These are phyloP conservation scores for Pleomassaria siparia DNA, from an alignment of 2,329 filamentous ascomycete genomes.

Conservation along the genomic window DNA sequence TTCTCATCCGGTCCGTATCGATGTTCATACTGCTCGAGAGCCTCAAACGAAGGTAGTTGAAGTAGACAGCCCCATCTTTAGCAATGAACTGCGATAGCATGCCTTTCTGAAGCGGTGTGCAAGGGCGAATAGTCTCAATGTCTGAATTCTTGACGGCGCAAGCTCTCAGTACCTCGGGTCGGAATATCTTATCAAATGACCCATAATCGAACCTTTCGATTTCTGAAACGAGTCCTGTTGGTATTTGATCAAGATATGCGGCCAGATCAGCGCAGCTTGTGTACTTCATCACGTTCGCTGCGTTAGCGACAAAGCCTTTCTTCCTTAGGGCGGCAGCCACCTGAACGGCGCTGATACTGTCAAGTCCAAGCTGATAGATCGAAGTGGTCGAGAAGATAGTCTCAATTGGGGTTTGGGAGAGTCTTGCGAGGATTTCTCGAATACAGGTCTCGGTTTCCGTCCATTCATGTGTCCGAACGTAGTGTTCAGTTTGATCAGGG, in stretches of 20 bases:
- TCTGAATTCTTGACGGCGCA: conserved; percentile 32
- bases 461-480: conserved; percentile 45
- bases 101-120: conserved; percentile 76
- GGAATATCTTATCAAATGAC: conserved; percentile 53
- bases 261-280: conserved; percentile 40
- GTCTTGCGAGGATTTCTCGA: conserved; percentile 57
- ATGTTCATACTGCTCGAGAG: conserved; percentile 49
- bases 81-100: conserved; percentile 75
- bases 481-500: conserved; percentile 1
- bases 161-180: conserved; percentile 31
- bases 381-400: conserved; percentile 64
- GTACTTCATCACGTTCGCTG: conserved; percentile 71
- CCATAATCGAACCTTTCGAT: conserved; percentile 50
- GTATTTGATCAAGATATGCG: conserved; percentile 10
- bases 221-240: neutral
- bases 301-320: conserved; percentile 60
- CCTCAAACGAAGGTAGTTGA: conserved; percentile 68
- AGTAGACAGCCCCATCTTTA: conserved; percentile 68
- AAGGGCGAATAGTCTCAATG: conserved; percentile 68
- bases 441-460: conserved; percentile 55
- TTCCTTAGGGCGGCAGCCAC: conserved; percentile 69
- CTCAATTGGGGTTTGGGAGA: conserved; percentile 56
- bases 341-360: conserved; percentile 85
- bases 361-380: conserved; percentile 85
- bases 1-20: conserved; percentile 46